Evolutionary conservation across 768 basidiomycete species (phyloP).

Genomic region (Leucocoprinus sp.): DNA sequence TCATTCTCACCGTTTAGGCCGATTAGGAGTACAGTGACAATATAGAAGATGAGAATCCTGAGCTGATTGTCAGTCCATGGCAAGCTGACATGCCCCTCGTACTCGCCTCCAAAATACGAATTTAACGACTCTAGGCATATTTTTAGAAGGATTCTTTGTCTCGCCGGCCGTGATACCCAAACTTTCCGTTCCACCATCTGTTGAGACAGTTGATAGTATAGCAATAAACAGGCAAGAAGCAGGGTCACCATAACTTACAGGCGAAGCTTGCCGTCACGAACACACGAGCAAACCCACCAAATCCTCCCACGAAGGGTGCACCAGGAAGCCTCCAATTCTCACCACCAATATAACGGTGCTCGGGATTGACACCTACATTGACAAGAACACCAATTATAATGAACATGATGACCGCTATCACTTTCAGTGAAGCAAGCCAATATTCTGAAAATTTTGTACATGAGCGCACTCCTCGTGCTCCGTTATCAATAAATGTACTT

Average conservation of each 20-base stretch:
- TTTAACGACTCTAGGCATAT: constrained; percentile 85
- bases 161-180: constrained; percentile 91
- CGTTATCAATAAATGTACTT: constrained; percentile 12
- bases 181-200: constrained; percentile 84
- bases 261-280: constrained; percentile 87
- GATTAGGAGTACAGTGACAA: constrained; percentile 69
- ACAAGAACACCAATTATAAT: constrained; percentile 75
- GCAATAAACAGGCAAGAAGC: background rate
- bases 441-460: constrained; percentile 56
- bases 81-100: background rate
- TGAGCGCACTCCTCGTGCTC: background rate
- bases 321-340: constrained; percentile 70
- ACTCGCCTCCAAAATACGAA: constrained; percentile 81
- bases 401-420: constrained; percentile 69
- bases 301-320: constrained; percentile 81
- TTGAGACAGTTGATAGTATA: background rate
- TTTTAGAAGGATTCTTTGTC: constrained; percentile 77
- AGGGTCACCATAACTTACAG: constrained; percentile 41
- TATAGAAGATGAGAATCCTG: constrained; percentile 78
- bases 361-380: constrained; percentile 67
- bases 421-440: constrained; percentile 82
- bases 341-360: constrained; percentile 61
- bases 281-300: constrained; percentile 71
- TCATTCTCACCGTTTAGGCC: constrained; percentile 63
- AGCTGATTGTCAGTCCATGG: background rate